phyloP scores from a whole-genome alignment of 2,329 filamentous ascomycete species.

The Cladosporium sp. region DNA sequence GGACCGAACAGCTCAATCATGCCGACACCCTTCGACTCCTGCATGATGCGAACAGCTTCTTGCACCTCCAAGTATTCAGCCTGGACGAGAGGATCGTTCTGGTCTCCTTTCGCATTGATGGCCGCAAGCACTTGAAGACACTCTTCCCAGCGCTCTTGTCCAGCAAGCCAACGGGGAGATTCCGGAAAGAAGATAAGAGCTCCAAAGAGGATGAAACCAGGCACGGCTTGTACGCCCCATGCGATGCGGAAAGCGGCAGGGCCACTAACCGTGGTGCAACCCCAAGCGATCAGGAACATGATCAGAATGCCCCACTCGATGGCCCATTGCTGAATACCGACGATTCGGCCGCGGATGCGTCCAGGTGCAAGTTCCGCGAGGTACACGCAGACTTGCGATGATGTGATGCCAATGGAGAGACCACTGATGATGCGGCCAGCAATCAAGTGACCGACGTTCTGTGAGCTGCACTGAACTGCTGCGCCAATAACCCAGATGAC shows the following conservation, averaged over 20 bases:
- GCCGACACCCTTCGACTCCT: slow-evolving; percentile 41
- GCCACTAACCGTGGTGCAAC: slow-evolving; percentile 56
- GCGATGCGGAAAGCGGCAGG: slow-evolving; percentile 52
- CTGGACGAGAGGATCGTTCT: slow-evolving; percentile 46
- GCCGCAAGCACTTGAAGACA: slow-evolving; percentile 42
- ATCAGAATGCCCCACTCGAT: slow-evolving; percentile 66
- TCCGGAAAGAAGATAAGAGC: slow-evolving; percentile 46
- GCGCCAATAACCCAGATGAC: slow-evolving; percentile 52
- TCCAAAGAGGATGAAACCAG: slow-evolving; percentile 40
- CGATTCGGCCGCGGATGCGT: slow-evolving; percentile 59
- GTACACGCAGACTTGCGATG: slow-evolving; percentile 65
- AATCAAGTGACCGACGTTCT: slow-evolving; percentile 69
- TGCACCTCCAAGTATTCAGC: slow-evolving; percentile 50
- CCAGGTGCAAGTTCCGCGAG: slow-evolving; percentile 63
- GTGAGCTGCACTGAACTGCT: slow-evolving; percentile 60
- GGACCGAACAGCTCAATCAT: slow-evolving; percentile 47
- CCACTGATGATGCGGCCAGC: slow-evolving; percentile 69
- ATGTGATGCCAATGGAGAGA: slow-evolving; percentile 69
- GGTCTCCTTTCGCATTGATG: slow-evolving; percentile 42
- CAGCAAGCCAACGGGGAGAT: slow-evolving; percentile 48
- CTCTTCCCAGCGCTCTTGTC: slow-evolving; percentile 49
- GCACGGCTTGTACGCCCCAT: slow-evolving; percentile 46
- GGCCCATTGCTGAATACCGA: slow-evolving; percentile 70
- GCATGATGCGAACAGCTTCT: slow-evolving; percentile 40
- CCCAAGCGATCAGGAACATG: slow-evolving; percentile 67